These are phyloP conservation scores for Chaetomium sp. DNA, from an alignment of 2,329 filamentous ascomycete species.

Conservation along the genomic window DNA sequence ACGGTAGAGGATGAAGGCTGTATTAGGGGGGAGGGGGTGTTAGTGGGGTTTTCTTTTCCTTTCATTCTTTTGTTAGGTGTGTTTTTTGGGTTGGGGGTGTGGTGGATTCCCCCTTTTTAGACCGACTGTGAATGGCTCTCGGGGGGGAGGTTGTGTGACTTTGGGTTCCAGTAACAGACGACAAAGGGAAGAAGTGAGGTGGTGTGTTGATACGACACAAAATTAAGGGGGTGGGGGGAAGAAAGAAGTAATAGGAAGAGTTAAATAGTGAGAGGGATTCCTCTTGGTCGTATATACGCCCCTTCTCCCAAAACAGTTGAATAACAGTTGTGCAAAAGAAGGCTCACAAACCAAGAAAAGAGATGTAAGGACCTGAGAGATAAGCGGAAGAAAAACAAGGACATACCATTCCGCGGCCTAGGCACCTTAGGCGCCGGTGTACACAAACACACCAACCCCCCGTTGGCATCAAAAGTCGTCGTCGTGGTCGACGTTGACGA, in stretches of 20 bases:
- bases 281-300: too few species aligned
- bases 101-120: not conserved
- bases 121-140: too few species aligned
- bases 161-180: conserved; percentile 4
- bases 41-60: conserved; percentile 15
- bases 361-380: not conserved
- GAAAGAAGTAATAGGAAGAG: too few species aligned
- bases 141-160: too few species aligned
- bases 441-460: conserved; percentile 49
- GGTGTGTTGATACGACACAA: too few species aligned
- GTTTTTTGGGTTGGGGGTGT: not conserved
- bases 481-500: too few species aligned
- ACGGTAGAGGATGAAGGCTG: conserved; percentile 96
- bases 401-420: conserved; percentile 53
- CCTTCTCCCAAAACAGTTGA: too few species aligned
- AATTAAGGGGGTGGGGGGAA: too few species aligned
- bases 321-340: too few species aligned
- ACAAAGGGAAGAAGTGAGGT: conserved; percentile 3
- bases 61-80: too few species aligned
- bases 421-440: conserved; percentile 52
- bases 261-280: too few species aligned
- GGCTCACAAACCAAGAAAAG: too few species aligned
- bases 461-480: conserved; percentile 2
- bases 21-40: conserved; percentile 13
- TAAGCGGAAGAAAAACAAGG: conserved; percentile 4